These are phyloP conservation scores for Margaritispora aquatica DNA, from an alignment of 495 filamentous ascomycete genomes.

Conservation along the genomic window DNA sequence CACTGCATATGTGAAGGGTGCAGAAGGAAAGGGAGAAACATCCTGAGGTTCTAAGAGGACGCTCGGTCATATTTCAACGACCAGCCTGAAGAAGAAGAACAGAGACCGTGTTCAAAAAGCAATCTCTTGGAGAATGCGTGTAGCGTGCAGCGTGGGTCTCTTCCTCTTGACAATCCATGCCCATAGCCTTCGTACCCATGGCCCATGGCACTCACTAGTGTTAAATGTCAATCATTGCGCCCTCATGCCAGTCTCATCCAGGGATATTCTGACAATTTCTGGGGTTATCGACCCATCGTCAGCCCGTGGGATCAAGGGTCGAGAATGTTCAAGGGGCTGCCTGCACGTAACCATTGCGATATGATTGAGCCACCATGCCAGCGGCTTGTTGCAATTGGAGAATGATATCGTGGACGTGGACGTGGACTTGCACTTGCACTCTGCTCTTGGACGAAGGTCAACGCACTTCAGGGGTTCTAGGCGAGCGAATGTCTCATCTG, in stretches of 20 bases:
- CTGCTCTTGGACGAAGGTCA: neutral
- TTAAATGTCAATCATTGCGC: neutral
- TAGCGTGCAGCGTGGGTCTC: neutral
- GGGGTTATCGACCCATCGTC: neutral
- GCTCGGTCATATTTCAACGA: neutral
- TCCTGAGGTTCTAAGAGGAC: neutral
- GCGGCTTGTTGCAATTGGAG: neutral
- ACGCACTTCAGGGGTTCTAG: neutral
- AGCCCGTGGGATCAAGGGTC: neutral
- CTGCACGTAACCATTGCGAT: slow-evolving; percentile 3
- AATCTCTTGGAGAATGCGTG: neutral
- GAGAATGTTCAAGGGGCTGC: neutral
- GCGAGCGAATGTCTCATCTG: neutral
- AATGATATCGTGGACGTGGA: too few relatives aligned
- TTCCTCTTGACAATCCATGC: too few relatives aligned
- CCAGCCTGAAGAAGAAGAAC: neutral
- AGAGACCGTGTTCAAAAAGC: neutral
- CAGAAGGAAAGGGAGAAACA: neutral
- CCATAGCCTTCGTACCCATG: too few relatives aligned
- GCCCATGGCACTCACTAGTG: neutral
- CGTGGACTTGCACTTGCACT: too few relatives aligned
- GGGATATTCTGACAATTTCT: neutral
- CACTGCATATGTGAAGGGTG: neutral
- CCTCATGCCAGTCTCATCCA: neutral
- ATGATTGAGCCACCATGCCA: neutral